Evolutionary conservation across 257 asterid genomes (phyloP), one percentile per base, ranked within the genome.

Genomic region (Leptodermis oblonga): DNA sequence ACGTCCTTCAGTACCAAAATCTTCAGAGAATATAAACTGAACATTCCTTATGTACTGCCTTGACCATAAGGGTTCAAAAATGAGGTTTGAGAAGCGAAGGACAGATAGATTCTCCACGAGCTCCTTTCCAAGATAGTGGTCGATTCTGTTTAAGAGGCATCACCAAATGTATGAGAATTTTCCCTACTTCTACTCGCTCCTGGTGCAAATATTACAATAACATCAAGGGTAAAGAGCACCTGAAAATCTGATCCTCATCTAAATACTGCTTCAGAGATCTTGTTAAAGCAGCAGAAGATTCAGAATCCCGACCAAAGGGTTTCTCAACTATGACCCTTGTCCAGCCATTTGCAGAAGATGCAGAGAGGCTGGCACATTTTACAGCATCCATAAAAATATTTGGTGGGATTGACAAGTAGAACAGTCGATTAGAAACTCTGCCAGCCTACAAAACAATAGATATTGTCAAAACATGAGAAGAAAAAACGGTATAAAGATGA

Each of bases 101-200:
- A 90, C 96, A 8, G 98, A 93, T 13, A 93, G 97, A 77, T 93
- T 93, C 84, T 93, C 98, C 13, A 93, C 97, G 43, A 93, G 92
- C 83, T 93, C 98, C 87, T 93, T 93, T 73, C 98, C 98, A 17
- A 93, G 97, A 81, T 93, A 93, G 78, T 93, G 98, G 78, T 93
- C 98, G 72, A 93, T 93, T 90, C 98, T 93, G 92, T 77, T 74
- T 62, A 48, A 23, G 26, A 59, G 42, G 7, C 36, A 74, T 41
- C 13, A 62, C 59, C 10, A 33, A 25, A 66, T 62, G 55, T 53
- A 25, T 54, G 30, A 76, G 26, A 25, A 46, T 48, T 25, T 37
- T n/a, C n/a, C n/a, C n/a, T n/a, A n/a, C n/a, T n/a, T 41, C 17
- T 9, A n/a, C 20, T 37, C 23, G 30, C 28, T 48, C 55, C 5